phyloP scores from a whole-genome alignment of 768 basidiomycete species.

The Dictyophora rubrovolvata region DNA sequence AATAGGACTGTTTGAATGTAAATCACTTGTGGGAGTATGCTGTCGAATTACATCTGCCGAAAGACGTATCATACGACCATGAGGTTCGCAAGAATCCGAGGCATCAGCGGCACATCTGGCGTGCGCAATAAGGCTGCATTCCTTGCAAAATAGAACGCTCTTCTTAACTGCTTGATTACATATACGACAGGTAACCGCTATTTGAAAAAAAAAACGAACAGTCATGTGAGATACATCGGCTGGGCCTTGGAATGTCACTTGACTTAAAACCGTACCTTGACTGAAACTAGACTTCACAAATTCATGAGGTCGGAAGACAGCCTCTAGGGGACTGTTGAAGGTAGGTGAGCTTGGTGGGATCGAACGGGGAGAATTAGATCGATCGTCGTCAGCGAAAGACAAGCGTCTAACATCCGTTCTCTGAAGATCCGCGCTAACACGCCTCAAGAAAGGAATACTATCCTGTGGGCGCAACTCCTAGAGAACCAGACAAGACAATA shows the following conservation, averaged over 20 bases:
- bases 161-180: constrained; percentile 76
- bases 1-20: not conserved
- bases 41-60: constrained; percentile 5
- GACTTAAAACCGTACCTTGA: constrained; percentile 54
- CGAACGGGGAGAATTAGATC: constrained; percentile 21
- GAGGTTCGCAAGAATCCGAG: constrained; percentile 69
- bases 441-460: constrained; percentile 88
- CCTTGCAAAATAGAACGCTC: constrained; percentile 77
- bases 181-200: constrained; percentile 82
- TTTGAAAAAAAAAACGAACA: not conserved
- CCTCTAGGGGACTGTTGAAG: not conserved
- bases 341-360: not conserved
- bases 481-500: not conserved
- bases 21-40: constrained; percentile 2
- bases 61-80: constrained; percentile 47
- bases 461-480: constrained; percentile 85
- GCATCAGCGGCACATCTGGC: constrained; percentile 63
- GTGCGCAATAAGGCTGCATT: constrained; percentile 85
- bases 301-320: constrained; percentile 51
- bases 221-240: constrained; percentile 1
- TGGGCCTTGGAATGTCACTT: constrained; percentile 1
- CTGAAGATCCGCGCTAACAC: constrained; percentile 79
- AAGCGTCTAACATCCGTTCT: constrained; percentile 56
- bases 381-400: constrained; percentile 26
- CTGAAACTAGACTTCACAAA: constrained; percentile 91